Conservation (phyloP, 768 basidiomycete genomes). For the Mycena belliarum region DNA sequence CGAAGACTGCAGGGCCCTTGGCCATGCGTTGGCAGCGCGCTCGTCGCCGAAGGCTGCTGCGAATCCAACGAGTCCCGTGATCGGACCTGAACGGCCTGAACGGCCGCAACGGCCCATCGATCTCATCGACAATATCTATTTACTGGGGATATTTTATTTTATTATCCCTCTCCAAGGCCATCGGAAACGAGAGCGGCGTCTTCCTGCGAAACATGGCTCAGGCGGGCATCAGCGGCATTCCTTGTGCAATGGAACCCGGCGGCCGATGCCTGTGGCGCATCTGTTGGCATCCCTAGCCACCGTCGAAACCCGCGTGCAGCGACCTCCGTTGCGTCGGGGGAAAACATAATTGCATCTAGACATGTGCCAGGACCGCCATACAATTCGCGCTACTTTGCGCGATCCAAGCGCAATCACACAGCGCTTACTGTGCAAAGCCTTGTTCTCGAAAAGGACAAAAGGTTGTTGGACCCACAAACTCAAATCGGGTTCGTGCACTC, state of each 20-base stretch:
- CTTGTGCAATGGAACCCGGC: slow-evolving; percentile 1
- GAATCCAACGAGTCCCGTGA: too few species aligned
- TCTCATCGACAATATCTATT: too few species aligned
- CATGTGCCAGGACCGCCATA: too few species aligned
- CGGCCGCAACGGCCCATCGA: too few species aligned
- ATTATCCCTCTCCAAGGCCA: too few species aligned
- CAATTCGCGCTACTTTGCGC: neutral
- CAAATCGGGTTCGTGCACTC: slow-evolving; percentile 3
- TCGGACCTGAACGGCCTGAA: neutral
- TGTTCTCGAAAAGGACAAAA: slow-evolving; percentile 6
- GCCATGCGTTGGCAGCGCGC: neutral
- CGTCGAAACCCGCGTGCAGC: slow-evolving; percentile 1
- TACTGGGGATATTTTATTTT: too few species aligned
- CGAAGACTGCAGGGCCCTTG: neutral
- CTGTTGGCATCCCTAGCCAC: neutral
- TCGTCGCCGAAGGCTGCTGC: neutral
- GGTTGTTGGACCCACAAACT: neutral
- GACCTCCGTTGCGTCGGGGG: neutral
- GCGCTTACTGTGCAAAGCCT: too few species aligned
- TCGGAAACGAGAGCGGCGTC: too few species aligned
- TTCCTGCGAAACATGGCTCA: neutral
- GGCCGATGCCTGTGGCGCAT: too few species aligned
- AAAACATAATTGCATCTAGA: neutral
- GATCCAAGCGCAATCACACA: too few species aligned
- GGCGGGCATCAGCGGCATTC: slow-evolving; percentile 1